These are phyloP conservation scores for Schizosaccharomyces octosporus DNA, from an alignment of 805 yeast genomes.

Conservation along the genomic window DNA sequence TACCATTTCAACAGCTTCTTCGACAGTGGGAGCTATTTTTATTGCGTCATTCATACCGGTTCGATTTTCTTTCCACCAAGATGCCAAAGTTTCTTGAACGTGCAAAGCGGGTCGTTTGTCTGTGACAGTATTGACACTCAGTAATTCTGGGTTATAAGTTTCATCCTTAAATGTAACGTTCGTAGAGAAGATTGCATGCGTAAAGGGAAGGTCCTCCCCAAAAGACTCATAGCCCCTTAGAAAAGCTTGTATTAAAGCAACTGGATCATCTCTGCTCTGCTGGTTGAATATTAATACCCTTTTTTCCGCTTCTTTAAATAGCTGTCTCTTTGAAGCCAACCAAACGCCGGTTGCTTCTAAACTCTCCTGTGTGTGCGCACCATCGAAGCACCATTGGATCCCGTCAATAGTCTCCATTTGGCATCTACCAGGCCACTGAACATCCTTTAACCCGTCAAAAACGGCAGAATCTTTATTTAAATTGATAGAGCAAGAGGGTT, in stretches of 20 bases:
- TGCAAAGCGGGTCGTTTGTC: constrained; percentile 54
- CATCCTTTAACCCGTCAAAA: constrained; percentile 31
- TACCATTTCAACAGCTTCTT: constrained; percentile 37
- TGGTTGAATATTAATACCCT: constrained; percentile 64
- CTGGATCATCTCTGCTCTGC: constrained; percentile 64
- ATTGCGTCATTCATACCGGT: constrained; percentile 34
- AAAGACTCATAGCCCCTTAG: constrained; percentile 16
- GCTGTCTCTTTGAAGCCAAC: constrained; percentile 23
- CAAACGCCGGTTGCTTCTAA: constrained; percentile 60
- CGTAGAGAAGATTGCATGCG: constrained; percentile 64
- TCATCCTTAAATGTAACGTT: constrained; percentile 82
- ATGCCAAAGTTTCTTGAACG: constrained; percentile 52
- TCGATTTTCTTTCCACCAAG: constrained; percentile 9
- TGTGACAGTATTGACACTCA: constrained; percentile 61
- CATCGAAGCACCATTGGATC: constrained; percentile 71
- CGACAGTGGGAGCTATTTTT: constrained; percentile 47
- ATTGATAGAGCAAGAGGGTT: background rate
- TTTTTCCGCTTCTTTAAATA: constrained; percentile 7
- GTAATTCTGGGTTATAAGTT: constrained; percentile 47
- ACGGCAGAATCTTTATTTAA: constrained; percentile 4
- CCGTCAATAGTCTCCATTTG: constrained; percentile 18
- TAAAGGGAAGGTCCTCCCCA: constrained; percentile 23
- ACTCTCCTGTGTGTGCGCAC: constrained; percentile 87
- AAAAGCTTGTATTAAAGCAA: constrained; percentile 21
- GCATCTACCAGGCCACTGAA: constrained; percentile 93